Evolutionary conservation across 345 rosid species (phyloP).

Genomic region (Reutealis trisperma): DNA sequence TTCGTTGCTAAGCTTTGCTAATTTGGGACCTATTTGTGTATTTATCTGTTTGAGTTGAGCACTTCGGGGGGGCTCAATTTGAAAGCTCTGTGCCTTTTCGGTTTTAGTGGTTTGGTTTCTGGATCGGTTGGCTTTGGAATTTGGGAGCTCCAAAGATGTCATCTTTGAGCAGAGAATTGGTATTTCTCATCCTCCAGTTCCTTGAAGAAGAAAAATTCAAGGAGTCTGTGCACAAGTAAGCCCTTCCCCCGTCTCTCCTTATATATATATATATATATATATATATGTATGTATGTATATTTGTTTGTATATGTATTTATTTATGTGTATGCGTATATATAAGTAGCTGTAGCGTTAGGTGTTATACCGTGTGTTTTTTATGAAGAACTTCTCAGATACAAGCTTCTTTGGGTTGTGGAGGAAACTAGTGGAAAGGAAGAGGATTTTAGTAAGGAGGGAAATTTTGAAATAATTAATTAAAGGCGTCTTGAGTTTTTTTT

Average conservation of each 20-base stretch:
- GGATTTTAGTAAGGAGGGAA: neutral
- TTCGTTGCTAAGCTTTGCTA: conserved; percentile 25
- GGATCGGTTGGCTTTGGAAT: conserved; percentile 5
- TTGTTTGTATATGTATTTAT: neutral
- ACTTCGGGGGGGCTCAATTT: neutral
- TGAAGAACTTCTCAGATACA: neutral
- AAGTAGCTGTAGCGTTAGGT: neutral
- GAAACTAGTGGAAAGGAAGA: neutral
- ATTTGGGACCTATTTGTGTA: neutral
- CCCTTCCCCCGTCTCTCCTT: neutral
- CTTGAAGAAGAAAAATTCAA: conserved; percentile 90
- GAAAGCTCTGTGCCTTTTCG: neutral
- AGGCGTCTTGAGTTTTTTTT: neutral
- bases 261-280: neutral
- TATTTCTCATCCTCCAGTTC: conserved; percentile 89
- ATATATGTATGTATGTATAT: neutral
- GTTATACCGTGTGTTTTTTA: neutral
- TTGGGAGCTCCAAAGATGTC: conserved; percentile 45
- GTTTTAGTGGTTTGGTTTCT: conserved; percentile 7
- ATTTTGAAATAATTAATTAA: neutral
- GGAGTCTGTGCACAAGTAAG: conserved; percentile 85
- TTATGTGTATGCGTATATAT: neutral
- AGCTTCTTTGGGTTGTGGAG: neutral
- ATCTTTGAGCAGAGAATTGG: conserved; percentile 84
- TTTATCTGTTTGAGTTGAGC: neutral